Evolutionary conservation across 2,329 filamentous ascomycete species (phyloP).

Genomic region (Rutstroemia sp.): DNA sequence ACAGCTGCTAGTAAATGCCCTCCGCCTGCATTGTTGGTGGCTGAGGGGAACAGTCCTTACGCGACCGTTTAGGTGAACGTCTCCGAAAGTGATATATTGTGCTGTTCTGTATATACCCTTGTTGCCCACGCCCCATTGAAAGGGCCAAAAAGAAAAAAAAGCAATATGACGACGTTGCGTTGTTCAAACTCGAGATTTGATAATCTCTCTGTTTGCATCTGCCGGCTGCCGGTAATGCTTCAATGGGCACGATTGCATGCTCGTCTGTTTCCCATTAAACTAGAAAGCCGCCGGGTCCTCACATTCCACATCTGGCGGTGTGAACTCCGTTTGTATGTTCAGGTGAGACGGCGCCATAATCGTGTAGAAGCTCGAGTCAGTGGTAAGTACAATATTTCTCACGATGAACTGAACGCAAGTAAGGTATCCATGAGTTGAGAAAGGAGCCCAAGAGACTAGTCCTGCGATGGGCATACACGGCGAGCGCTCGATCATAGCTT

Average conservation of each 20-base stretch:
- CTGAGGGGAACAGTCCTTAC: conserved; percentile 1
- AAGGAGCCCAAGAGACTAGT: neutral
- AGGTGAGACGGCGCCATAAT: conserved; percentile 18
- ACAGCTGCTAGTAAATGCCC: neutral
- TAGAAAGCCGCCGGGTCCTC: conserved; percentile 18
- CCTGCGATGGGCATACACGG: neutral
- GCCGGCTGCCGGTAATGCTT: conserved; percentile 1
- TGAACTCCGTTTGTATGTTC: conserved; percentile 15
- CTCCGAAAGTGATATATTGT: neutral
- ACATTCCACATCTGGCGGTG: conserved; percentile 29
- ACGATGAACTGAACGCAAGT: neutral
- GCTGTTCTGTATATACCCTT: conserved; percentile 3
- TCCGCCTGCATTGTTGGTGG: conserved; percentile 9
- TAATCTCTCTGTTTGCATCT: conserved; percentile 21
- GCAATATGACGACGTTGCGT: conserved; percentile 21
- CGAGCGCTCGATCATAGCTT: conserved; percentile 6
- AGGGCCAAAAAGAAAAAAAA: conserved; percentile 9
- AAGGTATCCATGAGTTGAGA: conserved; percentile 4
- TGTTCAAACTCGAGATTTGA: conserved; percentile 15
- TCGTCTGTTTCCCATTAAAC: conserved; percentile 10
- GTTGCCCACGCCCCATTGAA: conserved; percentile 19
- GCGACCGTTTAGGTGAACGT: conserved; percentile 10
- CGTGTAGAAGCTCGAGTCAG: conserved; percentile 7
- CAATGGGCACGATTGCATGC: conserved; percentile 4
- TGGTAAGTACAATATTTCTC: neutral